These are phyloP conservation scores for Phytophthora tubulina DNA, from an alignment of 352 stramenopile species.

Conservation along the genomic window DNA sequence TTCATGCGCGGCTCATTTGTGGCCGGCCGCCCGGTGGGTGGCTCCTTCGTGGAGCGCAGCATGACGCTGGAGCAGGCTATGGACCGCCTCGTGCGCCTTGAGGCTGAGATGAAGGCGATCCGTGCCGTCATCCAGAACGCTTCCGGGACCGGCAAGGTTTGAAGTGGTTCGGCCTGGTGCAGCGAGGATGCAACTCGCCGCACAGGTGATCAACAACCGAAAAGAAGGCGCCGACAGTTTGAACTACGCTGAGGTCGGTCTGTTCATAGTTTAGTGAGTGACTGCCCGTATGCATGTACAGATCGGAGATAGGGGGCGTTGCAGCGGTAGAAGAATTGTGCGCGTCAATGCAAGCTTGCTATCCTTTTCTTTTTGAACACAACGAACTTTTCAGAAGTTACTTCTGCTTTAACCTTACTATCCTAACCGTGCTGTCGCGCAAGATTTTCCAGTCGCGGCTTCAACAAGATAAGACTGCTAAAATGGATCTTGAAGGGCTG, in stretches of 20 bases:
- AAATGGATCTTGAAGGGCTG: constrained; percentile 1
- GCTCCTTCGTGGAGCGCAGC: constrained; percentile 61
- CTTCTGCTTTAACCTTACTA: neutral
- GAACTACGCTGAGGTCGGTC: constrained; percentile 12
- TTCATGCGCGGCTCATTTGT: constrained; percentile 85
- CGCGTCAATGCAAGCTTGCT: constrained; percentile 31
- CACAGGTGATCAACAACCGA: neutral
- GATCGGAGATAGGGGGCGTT: constrained; percentile 14
- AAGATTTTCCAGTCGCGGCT: neutral
- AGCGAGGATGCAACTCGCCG: neutral
- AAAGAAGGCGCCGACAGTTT: constrained; percentile 25
- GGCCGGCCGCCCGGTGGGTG: constrained; percentile 70
- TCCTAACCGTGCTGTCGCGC: too few species aligned
- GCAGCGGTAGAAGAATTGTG: constrained; percentile 36
- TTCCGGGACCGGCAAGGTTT: constrained; percentile 41
- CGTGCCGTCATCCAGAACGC: constrained; percentile 71
- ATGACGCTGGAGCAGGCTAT: constrained; percentile 81
- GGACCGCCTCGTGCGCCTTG: constrained; percentile 73
- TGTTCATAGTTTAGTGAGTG: constrained; percentile 43
- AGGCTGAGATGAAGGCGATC: constrained; percentile 73
- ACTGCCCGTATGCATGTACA: constrained; percentile 25
- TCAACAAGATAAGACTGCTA: neutral
- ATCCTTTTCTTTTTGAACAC: constrained; percentile 22
- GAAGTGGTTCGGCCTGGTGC: constrained; percentile 18
- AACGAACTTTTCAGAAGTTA: too few species aligned